Base-by-base conservation (phyloP, 139 green algal species). In the Chlorella vulgaris region DNA sequence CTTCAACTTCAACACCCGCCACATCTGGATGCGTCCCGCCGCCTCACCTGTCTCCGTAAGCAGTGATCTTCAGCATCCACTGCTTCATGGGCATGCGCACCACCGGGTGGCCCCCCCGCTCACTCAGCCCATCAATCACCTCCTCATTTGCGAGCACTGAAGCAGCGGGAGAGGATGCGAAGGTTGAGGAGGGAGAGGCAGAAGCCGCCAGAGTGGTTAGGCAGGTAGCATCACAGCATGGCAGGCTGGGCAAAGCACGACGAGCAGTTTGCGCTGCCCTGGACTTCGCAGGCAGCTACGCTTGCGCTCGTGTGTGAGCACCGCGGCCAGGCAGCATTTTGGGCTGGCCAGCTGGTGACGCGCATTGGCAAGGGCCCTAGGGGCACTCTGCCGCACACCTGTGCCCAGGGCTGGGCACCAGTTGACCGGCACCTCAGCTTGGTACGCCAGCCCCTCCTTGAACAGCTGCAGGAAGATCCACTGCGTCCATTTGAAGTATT, bases 391-490 rank as follows among this genome's bases (percentile, higher is more conserved):
- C 13, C 4, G 22, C 50, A 33, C 51, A 78, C 71, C 71, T 10
- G 71, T 78, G 71, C 96, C 94, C 42, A 99, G 90, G 24, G 91
- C 96, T 33, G 96, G 95, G 85, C 96, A 99, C 96, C 96, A 99
- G 89, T 99, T 99, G 58, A 99, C 97, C 6, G 96, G 95, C 76
- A 99, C 96, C 90, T 99, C 96, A 0, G 96, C 96, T 86, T 97
- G 94, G 88, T 99, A 99, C 29, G 97, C 97, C 68, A 99, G 89
- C 21, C 93, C 97, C 47, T 84, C 87, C 66, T 98, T 91, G 71
- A 96, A 92, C 74, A 99, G 92, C 91, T 98, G 85, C 81, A 98
- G 89, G 90, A 99, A 99, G 82, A 99, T 99, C 97, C 97, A 99
- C 87, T 99, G 97, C 7, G 97, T 99, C 97, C 97, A 99, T 74